Base-by-base conservation (phyloP, 2,329 filamentous ascomycete species). In the Incumbomyces lentus region DNA sequence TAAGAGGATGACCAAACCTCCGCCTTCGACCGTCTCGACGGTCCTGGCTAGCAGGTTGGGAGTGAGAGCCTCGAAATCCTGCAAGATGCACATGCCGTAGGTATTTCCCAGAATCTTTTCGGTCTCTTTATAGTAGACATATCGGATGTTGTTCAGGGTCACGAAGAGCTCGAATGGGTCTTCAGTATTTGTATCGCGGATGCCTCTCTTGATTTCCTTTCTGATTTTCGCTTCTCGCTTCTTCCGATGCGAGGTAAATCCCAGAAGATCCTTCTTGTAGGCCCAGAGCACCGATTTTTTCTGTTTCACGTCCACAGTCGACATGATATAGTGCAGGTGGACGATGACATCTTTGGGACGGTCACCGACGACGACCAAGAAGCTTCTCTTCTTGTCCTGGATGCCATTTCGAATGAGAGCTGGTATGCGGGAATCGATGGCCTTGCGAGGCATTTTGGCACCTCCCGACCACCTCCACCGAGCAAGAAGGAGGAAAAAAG, bases 121-220 rank as follows among this genome's bases (percentile, higher is more conserved):
- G 22, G 92, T 96, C 71, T 98, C 92, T 69, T 98, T 98, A 74
- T 98, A 98, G 75, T 95, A 98, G 48, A 92, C 87, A 76, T 98
- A 98, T 66, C 92, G 85, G 64, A 98, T 95, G 66, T 95, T 88
- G 70, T 96, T 86, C 48, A 95, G 81, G 49, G 88, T 92, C 58
- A 96, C 84, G 68, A 96, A 98, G 46, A 96, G 78, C 69, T 98
- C 92, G 71, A 98, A 98, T 0, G 92, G 85, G 63, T 98, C 92
- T 63, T 94, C 87, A 46, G 81, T 78, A 65, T 98, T 95, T 52
- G 85, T 79, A 66, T 98, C 92, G 61, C 93, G 80, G 55, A 89
- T 87, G 37, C 92, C 92, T 59, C 88, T 79, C 71, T 94, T 95
- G 66, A 46, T 87, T 62, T 98, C 92, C 67, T 90, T 95, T 71